These are phyloP conservation scores for Colletotrichum ledebouriae DNA, from an alignment of 2,329 filamentous ascomycete species.

Conservation along the genomic window DNA sequence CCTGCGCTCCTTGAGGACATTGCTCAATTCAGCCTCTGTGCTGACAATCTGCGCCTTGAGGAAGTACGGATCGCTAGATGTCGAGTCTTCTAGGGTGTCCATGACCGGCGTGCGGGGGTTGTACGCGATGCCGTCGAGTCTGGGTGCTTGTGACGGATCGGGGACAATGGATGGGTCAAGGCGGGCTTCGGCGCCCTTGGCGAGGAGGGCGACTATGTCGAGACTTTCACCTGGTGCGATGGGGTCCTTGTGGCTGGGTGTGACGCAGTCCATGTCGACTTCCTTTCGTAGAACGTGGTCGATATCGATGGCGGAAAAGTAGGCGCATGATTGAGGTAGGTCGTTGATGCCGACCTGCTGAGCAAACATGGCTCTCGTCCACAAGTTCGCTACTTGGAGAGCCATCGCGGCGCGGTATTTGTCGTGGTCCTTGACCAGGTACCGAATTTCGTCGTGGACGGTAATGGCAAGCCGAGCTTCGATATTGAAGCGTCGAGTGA, in stretches of 20 bases:
- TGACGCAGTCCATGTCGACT: conserved; percentile 97
- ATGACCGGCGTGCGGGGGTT: conserved; percentile 82
- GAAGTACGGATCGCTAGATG: conserved; percentile 68
- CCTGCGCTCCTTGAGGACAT: conserved; percentile 75
- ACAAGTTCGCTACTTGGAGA: conserved; percentile 92
- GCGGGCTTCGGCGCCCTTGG: conserved; percentile 75
- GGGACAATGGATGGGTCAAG: conserved; percentile 77
- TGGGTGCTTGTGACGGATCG: conserved; percentile 63
- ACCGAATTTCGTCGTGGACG: conserved; percentile 97
- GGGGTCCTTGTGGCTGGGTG: conserved; percentile 82
- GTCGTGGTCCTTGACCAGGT: conserved; percentile 87
- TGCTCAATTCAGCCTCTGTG: conserved; percentile 78
- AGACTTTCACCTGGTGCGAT: conserved; percentile 90
- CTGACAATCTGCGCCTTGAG: conserved; percentile 87
- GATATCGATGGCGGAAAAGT: conserved; percentile 95
- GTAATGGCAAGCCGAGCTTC: conserved; percentile 89
- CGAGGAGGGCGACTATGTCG: conserved; percentile 83
- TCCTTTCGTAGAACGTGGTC: conserved; percentile 97
- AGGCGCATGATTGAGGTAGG: conserved; percentile 92
- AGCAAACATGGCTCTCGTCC: conserved; percentile 97
- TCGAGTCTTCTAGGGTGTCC: conserved; percentile 71
- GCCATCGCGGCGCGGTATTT: conserved; percentile 93
- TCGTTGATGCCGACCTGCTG: conserved; percentile 98
- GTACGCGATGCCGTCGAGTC: conserved; percentile 75
- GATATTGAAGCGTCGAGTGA: conserved; percentile 87